phyloP scores from a whole-genome alignment of 2,329 filamentous ascomycete genomes.

The Penicillium sp. region DNA sequence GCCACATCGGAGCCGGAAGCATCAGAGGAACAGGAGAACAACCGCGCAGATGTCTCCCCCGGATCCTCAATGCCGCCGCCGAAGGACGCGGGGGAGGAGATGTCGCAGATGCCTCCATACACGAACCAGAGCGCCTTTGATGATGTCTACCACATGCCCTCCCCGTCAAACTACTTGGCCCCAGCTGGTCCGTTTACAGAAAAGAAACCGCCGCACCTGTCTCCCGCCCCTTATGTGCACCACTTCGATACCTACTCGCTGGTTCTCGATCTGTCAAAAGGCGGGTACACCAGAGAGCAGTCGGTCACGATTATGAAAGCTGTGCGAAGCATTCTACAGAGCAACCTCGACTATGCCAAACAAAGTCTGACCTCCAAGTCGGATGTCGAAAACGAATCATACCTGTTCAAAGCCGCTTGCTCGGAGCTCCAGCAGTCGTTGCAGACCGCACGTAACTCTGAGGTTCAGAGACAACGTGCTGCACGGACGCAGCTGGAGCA shows the following conservation, averaged over 20 bases:
- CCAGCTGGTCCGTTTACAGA: conserved; percentile 27
- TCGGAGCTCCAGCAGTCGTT: conserved; percentile 87
- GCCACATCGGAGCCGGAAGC: conserved; percentile 17
- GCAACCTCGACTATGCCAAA: conserved; percentile 76
- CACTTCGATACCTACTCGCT: conserved; percentile 94
- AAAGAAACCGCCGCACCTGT: conserved; percentile 55
- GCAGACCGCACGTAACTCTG: conserved; percentile 66
- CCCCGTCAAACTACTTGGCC: conserved; percentile 33
- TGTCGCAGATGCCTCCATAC: conserved; percentile 16
- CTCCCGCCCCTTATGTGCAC: conserved; percentile 78
- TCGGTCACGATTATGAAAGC: conserved; percentile 89
- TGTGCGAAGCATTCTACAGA: conserved; percentile 67
- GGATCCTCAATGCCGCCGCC: conserved; percentile 8
- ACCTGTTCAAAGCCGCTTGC: conserved; percentile 89
- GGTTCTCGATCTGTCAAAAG: conserved; percentile 68
- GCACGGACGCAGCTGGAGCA: conserved; percentile 84
- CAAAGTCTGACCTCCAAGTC: conserved; percentile 79
- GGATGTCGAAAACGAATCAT: conserved; percentile 90
- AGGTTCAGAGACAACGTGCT: conserved; percentile 74
- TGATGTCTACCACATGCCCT: conserved; percentile 41
- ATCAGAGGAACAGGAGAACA: conserved; percentile 21
- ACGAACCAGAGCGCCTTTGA: conserved; percentile 28
- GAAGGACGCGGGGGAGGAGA: conserved; percentile 11
- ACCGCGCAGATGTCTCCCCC: conserved; percentile 10
- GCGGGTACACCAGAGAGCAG: conserved; percentile 68